Conservation (phyloP, 176 grass and related monocot genomes). For the Oryza meridionalis region DNA sequence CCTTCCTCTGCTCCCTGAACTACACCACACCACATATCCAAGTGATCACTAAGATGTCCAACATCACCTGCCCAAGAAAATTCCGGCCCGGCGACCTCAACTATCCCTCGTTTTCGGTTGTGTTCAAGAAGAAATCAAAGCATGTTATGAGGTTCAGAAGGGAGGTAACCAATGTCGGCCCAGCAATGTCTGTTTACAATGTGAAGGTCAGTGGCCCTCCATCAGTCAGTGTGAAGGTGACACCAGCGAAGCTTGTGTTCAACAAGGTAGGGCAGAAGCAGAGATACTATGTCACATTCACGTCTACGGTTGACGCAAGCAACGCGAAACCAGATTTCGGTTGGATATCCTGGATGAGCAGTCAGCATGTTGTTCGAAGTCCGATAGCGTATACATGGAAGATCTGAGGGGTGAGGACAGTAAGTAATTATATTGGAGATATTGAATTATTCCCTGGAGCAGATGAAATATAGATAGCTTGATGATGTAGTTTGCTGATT, state of each 20-base stretch:
- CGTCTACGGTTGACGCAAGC: slow-evolving; percentile 40
- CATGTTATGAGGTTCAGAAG: slow-evolving; percentile 58
- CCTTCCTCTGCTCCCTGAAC: slow-evolving; percentile 87
- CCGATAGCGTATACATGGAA: slow-evolving; percentile 82
- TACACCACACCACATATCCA: slow-evolving; percentile 71
- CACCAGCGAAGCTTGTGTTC: slow-evolving; percentile 66
- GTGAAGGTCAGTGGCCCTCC: slow-evolving; percentile 64
- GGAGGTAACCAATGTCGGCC: slow-evolving; percentile 83
- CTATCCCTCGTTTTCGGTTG: slow-evolving; percentile 85
- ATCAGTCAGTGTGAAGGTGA: slow-evolving; percentile 57
- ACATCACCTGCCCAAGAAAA: slow-evolving; percentile 64
- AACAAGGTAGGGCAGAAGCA: slow-evolving; percentile 70
- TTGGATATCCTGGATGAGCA: slow-evolving; percentile 75
- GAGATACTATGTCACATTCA: slow-evolving; percentile 75
- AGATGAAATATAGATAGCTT: slow-evolving; percentile 46
- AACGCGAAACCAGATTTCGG: slow-evolving; percentile 57
- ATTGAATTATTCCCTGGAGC: not conserved
- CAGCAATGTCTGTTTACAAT: slow-evolving; percentile 55
- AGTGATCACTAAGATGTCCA: slow-evolving; percentile 71
- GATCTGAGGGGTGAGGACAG: slow-evolving; percentile 41
- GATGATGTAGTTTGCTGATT: slow-evolving; percentile 50
- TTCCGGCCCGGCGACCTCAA: slow-evolving; percentile 81
- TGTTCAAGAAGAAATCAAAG: slow-evolving; percentile 58
- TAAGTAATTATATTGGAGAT: not conserved
- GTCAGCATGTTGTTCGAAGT: slow-evolving; percentile 62